Evolutionary conservation across 306 rosid species (phyloP), one percentile per base, ranked within the genome.

Genomic region (Vigna mungo): DNA sequence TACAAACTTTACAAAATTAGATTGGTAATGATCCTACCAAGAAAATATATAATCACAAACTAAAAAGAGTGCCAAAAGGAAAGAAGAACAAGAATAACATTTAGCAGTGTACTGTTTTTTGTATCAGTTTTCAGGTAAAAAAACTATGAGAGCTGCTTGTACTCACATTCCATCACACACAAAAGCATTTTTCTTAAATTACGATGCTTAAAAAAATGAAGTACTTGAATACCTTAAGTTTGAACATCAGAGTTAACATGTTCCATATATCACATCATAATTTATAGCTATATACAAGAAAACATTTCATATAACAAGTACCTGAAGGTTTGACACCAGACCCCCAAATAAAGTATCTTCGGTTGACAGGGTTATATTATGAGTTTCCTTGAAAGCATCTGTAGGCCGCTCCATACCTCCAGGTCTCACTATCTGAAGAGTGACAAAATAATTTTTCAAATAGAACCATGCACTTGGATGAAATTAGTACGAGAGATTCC

Each of bases 391-490:
- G 96, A 75, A 95, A 44, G 97, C 73, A 84, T 95, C 98, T n/a
- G 98, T 95, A 20, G 98, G 98, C 71, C 98, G 82, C 82, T 95
- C 98, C 98, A 95, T 92, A 62, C 98, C 98, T 46, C 98, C 98
- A 8, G 98, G 98, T 84, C 98, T 90, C 86, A 95, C 97, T 76
- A 95, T 92, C 98, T 95, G 96, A 82, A 84, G 43, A 80, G 44
- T 73, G 75, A 75, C 36, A 66, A 27, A 20, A 74, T 74, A 69
- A 51, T 32, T 15, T 64, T 76, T 48, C 62, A 59, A 21, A 48
- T 43, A 62, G 66, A 72, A 70, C 23, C 18, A 18, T 60, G 0
- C 2, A 25, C 25, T 77, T 55, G 2, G 20, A 60, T 37, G 74
- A 69, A 71, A 59, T 74, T 63, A 60, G 17, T 44, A 49, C 72